phyloP scores from a whole-genome alignment of 371 early-diverging fungal species.

The Vairimorpha necatrix region DNA sequence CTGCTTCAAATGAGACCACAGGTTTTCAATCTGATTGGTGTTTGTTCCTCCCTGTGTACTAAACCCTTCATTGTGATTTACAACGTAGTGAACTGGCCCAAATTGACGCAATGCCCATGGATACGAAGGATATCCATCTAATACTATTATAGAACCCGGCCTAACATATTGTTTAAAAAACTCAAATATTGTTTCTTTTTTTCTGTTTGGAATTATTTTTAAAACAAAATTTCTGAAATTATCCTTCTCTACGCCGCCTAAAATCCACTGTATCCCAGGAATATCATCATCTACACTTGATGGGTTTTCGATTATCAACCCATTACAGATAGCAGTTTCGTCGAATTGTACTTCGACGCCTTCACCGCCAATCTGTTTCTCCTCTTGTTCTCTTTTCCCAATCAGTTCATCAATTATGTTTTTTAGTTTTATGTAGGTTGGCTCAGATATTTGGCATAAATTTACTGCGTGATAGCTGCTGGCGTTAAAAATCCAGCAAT shows the following conservation, averaged over 20 bases:
- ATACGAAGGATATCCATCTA: background rate
- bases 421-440: background rate
- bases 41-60: background rate
- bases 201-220: slow-evolving; percentile 9
- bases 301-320: background rate
- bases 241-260: background rate
- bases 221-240: slow-evolving; percentile 3
- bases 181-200: background rate
- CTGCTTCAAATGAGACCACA: slow-evolving; percentile 10
- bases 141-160: background rate
- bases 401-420: background rate
- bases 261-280: background rate
- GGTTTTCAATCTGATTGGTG: slow-evolving; percentile 13
- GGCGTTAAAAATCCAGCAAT: background rate
- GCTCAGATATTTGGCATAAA: background rate
- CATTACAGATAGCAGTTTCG: slow-evolving; percentile 14
- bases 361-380: background rate
- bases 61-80: slow-evolving; percentile 1
- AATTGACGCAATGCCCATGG: background rate
- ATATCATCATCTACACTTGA: background rate
- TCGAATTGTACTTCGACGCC: slow-evolving; percentile 4
- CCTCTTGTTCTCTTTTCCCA: background rate
- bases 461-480: background rate
- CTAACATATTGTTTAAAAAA: background rate
- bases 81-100: background rate